These are phyloP conservation scores for Luffa aegyptiaca DNA, from an alignment of 306 rosid genomes.

Conservation along the genomic window DNA sequence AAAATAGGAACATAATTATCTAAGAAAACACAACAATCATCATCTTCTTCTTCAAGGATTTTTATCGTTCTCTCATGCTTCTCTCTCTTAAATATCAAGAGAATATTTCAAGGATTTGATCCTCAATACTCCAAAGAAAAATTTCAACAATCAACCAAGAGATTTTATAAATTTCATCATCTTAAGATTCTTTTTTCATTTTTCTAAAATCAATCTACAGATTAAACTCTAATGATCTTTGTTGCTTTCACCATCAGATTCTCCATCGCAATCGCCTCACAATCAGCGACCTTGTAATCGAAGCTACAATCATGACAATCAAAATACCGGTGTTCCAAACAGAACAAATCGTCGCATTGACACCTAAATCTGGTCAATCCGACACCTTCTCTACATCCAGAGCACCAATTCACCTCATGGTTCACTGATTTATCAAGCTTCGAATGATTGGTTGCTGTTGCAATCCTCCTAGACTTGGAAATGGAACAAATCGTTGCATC, in stretches of 20 bases:
- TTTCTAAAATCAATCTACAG: conserved; percentile 3
- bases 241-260: conserved; percentile 85
- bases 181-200: background rate
- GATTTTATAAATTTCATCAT: background rate
- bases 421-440: conserved; percentile 28
- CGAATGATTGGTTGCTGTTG: conserved; percentile 16
- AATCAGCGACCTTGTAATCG: conserved; percentile 79
- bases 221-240: conserved; percentile 75
- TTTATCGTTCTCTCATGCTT: background rate
- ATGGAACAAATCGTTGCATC: background rate
- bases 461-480: conserved; percentile 9
- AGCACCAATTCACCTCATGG: conserved; percentile 68
- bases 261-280: conserved; percentile 84
- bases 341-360: conserved; percentile 88
- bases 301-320: conserved; percentile 86
- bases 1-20: conserved; percentile 27
- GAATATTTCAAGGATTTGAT: background rate
- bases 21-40: conserved; percentile 21
- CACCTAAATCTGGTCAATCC: conserved; percentile 88
- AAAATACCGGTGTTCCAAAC: conserved; percentile 77
- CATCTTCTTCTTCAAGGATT: conserved; percentile 9
- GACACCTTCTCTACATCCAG: conserved; percentile 68
- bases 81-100: background rate
- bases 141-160: background rate
- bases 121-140: background rate